phyloP scores from a whole-genome alignment of 2,329 filamentous ascomycete species.

The Colletotrichum liriopes region DNA sequence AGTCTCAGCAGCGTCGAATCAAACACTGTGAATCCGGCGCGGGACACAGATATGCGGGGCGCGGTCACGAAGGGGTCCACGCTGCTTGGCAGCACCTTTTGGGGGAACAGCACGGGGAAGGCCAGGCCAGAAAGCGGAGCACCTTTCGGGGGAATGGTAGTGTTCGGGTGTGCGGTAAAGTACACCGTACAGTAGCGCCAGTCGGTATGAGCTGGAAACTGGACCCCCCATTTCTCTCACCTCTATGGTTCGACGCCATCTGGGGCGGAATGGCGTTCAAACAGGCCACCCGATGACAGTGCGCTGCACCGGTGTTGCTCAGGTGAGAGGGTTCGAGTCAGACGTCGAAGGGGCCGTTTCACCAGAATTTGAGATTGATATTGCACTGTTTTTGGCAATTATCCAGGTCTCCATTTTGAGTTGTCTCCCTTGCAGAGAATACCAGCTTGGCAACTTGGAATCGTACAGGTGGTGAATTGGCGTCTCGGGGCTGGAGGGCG shows the following conservation, averaged over 20 bases:
- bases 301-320: not conserved
- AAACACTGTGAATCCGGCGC: constrained; percentile 3
- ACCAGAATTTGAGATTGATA: not conserved
- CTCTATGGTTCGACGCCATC: constrained; percentile 14
- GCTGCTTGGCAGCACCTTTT: constrained; percentile 1
- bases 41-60: constrained; percentile 4
- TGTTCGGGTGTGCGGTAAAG: constrained; percentile 4
- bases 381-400: not conserved
- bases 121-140: constrained; percentile 2
- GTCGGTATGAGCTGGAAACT: constrained; percentile 8
- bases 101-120: constrained; percentile 1
- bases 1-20: constrained; percentile 26
- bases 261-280: constrained; percentile 20
- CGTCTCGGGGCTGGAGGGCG: not conserved
- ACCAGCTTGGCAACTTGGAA: not conserved
- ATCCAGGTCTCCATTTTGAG: not conserved
- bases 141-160: not conserved
- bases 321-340: constrained; percentile 8
- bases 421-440: not conserved
- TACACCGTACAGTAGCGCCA: constrained; percentile 8
- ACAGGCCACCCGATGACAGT: constrained; percentile 9
- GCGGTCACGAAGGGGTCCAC: constrained; percentile 8
- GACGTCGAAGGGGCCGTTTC: constrained; percentile 6
- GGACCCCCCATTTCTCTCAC: constrained; percentile 5
- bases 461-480: not conserved